Evolutionary conservation across 208 protist genomes (phyloP).

Genomic region (Leishmania gerbilli): DNA sequence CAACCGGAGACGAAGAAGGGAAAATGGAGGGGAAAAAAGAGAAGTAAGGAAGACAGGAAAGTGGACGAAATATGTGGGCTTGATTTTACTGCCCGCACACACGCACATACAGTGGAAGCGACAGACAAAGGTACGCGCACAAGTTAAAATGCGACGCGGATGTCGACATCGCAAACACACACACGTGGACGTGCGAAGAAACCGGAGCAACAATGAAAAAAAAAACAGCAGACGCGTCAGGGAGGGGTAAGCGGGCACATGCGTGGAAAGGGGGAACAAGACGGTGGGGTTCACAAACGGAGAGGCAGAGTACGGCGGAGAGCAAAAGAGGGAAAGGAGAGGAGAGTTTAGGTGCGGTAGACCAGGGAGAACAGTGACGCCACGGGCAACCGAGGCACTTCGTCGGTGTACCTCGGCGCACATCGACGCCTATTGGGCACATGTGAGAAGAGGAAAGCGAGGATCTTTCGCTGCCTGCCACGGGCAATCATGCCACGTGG

Average conservation of each 20-base stretch:
- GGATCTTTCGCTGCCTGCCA: neutral
- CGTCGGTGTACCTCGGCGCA: neutral
- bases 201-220: too few relatives aligned
- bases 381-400: neutral
- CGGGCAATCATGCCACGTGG: too few relatives aligned
- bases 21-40: neutral
- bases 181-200: neutral
- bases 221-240: neutral
- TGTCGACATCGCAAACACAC: neutral
- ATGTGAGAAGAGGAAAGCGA: neutral
- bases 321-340: neutral
- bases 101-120: neutral
- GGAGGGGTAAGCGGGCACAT: neutral
- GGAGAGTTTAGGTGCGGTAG: neutral
- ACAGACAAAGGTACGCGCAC: neutral
- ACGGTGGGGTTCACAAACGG: neutral
- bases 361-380: neutral
- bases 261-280: neutral
- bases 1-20: neutral
- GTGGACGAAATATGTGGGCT: neutral
- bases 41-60: neutral
- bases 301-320: neutral
- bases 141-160: neutral
- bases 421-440: neutral
- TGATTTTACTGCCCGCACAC: neutral